Base-by-base conservation (phyloP, 108 stramenopile species). In the Pseudonitzschia pungens region DNA sequence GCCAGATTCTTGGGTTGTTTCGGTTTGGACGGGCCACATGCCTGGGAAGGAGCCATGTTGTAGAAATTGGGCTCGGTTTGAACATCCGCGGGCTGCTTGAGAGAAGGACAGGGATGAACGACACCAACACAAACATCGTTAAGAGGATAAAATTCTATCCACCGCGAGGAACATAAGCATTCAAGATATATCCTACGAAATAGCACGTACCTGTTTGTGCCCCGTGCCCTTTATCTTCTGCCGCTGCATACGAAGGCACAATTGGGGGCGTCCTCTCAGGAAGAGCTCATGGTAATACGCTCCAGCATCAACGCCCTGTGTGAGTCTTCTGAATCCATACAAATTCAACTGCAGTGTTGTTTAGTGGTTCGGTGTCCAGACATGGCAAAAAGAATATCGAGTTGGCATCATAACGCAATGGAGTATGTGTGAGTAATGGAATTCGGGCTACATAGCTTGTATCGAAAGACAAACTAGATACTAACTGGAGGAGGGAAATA, bases 271-370 rank as follows among this genome's bases (percentile, higher is more conserved):
- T 45, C 92, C 93, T 60, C 92, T 52, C 32, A 96, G 64, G 71
- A 96, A 96, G n/a, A 89, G 60, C 68, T 92, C 90, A 62, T 92
- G 94, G 70, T 89, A 89, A 82, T 89, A 92, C 36, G 79, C 92
- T 41, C 91, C 92, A 18, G 89, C 81, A 76, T 95, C 93, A n/a
- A 86, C 64, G 7, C 95, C 95, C 69, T 91, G 90, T 2, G 91
- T 92, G 40, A 96, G 83, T 65, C 94, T 76, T n/a, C 93, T 83
- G 72, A 96, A 97, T 1, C 97, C 97, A 68, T 96, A 97, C 1
- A 97, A 80, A 71, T 97, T 97, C 33, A 96, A 70, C 72, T 96
- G 24, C 2, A 7, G 14, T 29, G 58, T 11, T 33, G 32, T 16
- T 32, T 2, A 7, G 16, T 36, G 2, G 36, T 5, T 36, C 36